Evolutionary conservation across 768 basidiomycete species (phyloP).

Genomic region (Scleroderma citrinum): DNA sequence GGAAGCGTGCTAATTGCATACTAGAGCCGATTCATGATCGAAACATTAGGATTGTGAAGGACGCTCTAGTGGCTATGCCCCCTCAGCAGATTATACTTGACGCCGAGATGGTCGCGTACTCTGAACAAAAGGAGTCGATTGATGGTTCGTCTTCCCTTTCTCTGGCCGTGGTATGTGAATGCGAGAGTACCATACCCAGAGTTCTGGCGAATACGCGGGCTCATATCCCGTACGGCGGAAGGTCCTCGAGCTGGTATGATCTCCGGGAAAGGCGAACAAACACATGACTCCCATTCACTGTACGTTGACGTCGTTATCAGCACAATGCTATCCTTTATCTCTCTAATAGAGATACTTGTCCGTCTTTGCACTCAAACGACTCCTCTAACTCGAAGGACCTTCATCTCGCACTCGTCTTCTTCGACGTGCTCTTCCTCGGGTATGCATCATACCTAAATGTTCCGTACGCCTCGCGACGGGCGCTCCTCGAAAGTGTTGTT

Average conservation of each 20-base stretch:
- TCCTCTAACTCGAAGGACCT: conserved; percentile 32
- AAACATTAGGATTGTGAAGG: conserved; percentile 48
- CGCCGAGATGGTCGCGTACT: conserved; percentile 88
- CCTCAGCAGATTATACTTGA: conserved; percentile 53
- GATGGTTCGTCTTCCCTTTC: conserved; percentile 50
- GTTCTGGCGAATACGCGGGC: conserved; percentile 66
- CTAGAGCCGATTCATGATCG: neutral
- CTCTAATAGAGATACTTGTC: conserved; percentile 29
- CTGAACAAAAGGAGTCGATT: conserved; percentile 47
- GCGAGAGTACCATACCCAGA: conserved; percentile 35
- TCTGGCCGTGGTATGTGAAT: neutral
- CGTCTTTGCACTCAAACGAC: conserved; percentile 37
- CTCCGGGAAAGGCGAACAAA: conserved; percentile 10
- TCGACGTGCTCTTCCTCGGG: conserved; percentile 75
- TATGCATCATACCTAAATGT: conserved; percentile 46
- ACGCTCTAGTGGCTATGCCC: conserved; percentile 44
- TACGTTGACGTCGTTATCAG: conserved; percentile 9
- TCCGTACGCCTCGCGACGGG: conserved; percentile 57
- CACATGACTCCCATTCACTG: conserved; percentile 18
- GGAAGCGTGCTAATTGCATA: conserved; percentile 4
- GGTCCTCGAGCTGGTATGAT: conserved; percentile 40
- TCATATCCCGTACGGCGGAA: conserved; percentile 53
- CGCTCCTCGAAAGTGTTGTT: conserved; percentile 54
- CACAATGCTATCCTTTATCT: neutral
- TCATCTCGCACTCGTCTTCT: conserved; percentile 80